phyloP scores from a whole-genome alignment of 2,329 filamentous ascomycete species.

The Botryotinia convoluta region DNA sequence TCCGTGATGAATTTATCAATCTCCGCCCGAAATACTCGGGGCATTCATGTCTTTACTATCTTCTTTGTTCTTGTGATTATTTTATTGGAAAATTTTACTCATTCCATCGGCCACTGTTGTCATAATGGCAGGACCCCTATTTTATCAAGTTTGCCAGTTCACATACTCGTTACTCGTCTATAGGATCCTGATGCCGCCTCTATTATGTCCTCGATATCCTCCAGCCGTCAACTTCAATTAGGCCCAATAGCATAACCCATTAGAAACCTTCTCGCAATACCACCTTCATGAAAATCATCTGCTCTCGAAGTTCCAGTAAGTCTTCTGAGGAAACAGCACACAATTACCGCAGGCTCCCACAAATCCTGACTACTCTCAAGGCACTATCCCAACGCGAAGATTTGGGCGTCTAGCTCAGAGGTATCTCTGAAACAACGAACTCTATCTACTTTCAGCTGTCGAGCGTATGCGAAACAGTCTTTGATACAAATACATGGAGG shows the following conservation, averaged over 20 bases:
- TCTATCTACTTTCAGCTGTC: conserved; percentile 62
- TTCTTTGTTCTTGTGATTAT: neutral
- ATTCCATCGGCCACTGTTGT: fast-evolving
- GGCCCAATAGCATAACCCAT: neutral
- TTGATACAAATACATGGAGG: conserved; percentile 52
- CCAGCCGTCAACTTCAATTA: neutral
- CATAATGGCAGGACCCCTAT: no score
- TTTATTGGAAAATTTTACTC: fast-evolving
- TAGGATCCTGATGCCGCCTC: neutral
- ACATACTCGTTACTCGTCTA: neutral
- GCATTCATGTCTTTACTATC: neutral
- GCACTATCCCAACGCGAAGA: conserved; percentile 54
- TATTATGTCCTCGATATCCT: neutral
- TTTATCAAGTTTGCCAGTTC: no score
- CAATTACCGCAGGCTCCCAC: conserved; percentile 18
- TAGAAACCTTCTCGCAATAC: neutral
- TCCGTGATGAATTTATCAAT: neutral
- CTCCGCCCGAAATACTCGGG: neutral
- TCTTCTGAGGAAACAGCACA: conserved; percentile 18
- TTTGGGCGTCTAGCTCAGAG: conserved; percentile 56
- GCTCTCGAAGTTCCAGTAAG: neutral
- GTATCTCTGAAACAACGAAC: conserved; percentile 60
- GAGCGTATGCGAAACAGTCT: conserved; percentile 60
- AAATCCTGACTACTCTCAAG: conserved; percentile 34
- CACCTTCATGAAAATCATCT: neutral